phyloP scores from a whole-genome alignment of 495 filamentous ascomycete species.

The Penicillium odoratum region DNA sequence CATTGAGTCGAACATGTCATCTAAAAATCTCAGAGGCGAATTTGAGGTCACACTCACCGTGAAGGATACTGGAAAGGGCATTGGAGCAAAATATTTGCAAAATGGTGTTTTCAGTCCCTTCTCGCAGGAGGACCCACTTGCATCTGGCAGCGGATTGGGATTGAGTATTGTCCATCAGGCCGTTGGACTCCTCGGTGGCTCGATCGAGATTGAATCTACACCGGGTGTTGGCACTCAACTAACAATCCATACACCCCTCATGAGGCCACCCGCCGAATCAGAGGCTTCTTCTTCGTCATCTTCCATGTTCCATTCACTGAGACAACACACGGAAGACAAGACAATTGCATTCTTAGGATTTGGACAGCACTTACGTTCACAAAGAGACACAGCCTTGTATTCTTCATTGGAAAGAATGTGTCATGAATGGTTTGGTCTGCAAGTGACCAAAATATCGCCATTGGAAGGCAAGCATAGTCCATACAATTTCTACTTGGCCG shows the following conservation, averaged over 20 bases:
- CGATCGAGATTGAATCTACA: slow-evolving; percentile 30
- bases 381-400: slow-evolving; percentile 15
- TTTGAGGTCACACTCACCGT: slow-evolving; percentile 44
- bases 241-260: slow-evolving; percentile 44
- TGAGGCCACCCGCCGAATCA: slow-evolving; percentile 16
- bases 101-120: slow-evolving; percentile 68
- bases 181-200: slow-evolving; percentile 27
- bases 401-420: slow-evolving; percentile 12
- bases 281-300: slow-evolving; percentile 18
- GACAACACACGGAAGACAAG: slow-evolving; percentile 1
- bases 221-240: slow-evolving; percentile 52
- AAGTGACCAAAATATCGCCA: slow-evolving; percentile 6
- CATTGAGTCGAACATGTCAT: slow-evolving; percentile 23
- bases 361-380: slow-evolving; percentile 2
- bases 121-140: slow-evolving; percentile 64
- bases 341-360: slow-evolving; percentile 4
- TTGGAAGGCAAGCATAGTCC: neutral
- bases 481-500: slow-evolving; percentile 1
- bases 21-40: slow-evolving; percentile 33
- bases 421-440: slow-evolving; percentile 15
- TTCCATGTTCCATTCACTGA: slow-evolving; percentile 2
- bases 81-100: slow-evolving; percentile 53
- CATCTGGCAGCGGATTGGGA: slow-evolving; percentile 67
- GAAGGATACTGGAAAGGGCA: slow-evolving; percentile 68
- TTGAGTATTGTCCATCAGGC: slow-evolving; percentile 48